Percentiles rank a stretch among this genome's conserved stretches.
Conservation (phyloP, 2,329 filamentous ascomycete genomes). For the Harringtonia aguacate region DNA sequence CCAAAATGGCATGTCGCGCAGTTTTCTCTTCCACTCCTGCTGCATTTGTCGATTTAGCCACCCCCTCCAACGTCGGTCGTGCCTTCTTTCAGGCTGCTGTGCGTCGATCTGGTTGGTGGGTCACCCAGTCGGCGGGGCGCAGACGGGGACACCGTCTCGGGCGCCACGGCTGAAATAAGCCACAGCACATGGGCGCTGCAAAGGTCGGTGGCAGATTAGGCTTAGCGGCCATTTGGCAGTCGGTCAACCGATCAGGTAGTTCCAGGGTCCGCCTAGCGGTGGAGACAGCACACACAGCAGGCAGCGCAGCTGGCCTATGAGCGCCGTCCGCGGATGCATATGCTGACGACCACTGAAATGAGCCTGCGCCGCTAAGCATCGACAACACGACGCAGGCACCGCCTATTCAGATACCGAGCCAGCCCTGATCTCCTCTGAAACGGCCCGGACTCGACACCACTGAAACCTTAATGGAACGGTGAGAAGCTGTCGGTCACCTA, state of each 20-base stretch:
- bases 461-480: neutral
- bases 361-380: neutral
- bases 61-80: constrained; percentile 1
- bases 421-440: too few species aligned
- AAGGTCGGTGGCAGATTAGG: constrained; percentile 24
- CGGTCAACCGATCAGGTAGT: constrained; percentile 11
- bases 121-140: neutral
- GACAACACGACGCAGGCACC: neutral
- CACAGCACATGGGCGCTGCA: too few species aligned
- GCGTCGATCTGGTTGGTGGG: neutral
- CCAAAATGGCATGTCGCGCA: too few species aligned
- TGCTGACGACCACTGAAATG: neutral
- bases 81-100: neutral
- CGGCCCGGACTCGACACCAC: neutral
- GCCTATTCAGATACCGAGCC: too few species aligned
- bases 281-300: too few species aligned
- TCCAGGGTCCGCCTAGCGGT: neutral
- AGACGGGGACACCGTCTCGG: constrained; percentile 1
- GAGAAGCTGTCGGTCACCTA: neutral
- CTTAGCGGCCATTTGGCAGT: constrained; percentile 16
- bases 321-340: too few species aligned
- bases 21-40: constrained; percentile 4
- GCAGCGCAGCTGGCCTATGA: too few species aligned
- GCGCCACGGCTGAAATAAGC: neutral
- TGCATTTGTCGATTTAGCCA: neutral